Conservation (phyloP, 495 filamentous ascomycete genomes). For the Sordaria brevicollis region DNA sequence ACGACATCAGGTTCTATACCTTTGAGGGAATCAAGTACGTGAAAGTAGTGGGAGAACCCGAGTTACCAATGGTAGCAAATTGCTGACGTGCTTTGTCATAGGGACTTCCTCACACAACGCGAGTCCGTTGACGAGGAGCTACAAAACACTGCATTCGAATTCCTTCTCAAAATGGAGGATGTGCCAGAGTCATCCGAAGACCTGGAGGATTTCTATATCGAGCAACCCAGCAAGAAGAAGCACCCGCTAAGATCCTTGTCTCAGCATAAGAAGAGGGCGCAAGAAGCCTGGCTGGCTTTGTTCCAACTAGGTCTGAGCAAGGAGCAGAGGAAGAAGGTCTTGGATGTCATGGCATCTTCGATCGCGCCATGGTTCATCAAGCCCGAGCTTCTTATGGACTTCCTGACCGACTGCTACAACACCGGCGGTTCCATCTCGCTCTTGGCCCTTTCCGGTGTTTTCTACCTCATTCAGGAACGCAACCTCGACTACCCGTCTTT, state of each 20-base stretch:
- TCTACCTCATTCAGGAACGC: slow-evolving; percentile 83
- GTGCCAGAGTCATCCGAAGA: slow-evolving; percentile 52
- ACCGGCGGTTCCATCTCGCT: slow-evolving; percentile 75
- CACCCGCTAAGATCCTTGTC: slow-evolving; percentile 43
- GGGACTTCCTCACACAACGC: slow-evolving; percentile 27
- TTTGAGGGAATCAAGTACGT: slow-evolving; percentile 59
- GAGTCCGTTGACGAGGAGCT: slow-evolving; percentile 33
- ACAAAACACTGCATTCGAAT: slow-evolving; percentile 42
- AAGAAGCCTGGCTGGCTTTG: slow-evolving; percentile 75
- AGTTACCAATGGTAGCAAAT: background rate
- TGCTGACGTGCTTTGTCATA: slow-evolving; percentile 13
- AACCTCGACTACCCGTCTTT: slow-evolving; percentile 96
- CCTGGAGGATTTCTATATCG: slow-evolving; percentile 55
- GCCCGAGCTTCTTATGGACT: slow-evolving; percentile 90
- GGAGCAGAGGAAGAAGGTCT: slow-evolving; percentile 67
- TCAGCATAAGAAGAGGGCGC: slow-evolving; percentile 61
- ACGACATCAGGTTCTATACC: slow-evolving; percentile 78
- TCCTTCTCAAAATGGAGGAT: slow-evolving; percentile 56
- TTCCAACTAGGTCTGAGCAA: slow-evolving; percentile 55
- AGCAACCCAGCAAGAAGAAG: slow-evolving; percentile 39
- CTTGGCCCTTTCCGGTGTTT: slow-evolving; percentile 83
- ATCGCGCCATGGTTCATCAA: slow-evolving; percentile 84
- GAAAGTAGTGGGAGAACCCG: background rate
- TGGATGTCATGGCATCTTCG: slow-evolving; percentile 59
- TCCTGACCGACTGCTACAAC: slow-evolving; percentile 86